Evolutionary conservation across 805 yeast genomes (phyloP).

Genomic region (Saccharomycopsis selenospora): DNA sequence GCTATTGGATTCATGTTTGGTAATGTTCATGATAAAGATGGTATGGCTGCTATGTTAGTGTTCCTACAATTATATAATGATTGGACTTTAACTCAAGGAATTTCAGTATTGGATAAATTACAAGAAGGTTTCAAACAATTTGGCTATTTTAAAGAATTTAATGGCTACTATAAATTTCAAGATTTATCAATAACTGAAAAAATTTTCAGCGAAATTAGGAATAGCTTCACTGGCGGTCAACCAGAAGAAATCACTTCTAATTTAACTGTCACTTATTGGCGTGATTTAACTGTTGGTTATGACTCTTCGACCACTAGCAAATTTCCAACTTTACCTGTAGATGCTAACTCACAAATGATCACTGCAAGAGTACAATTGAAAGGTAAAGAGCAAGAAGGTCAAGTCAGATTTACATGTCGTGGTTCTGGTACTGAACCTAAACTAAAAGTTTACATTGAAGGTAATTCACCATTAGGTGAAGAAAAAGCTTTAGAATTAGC

Average conservation of each 20-base stretch:
- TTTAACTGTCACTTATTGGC: slow-evolving; percentile 55
- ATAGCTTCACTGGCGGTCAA: slow-evolving; percentile 26
- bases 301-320: slow-evolving; percentile 60
- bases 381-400: slow-evolving; percentile 25
- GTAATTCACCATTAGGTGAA: slow-evolving; percentile 40
- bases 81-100: slow-evolving; percentile 4
- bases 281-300: slow-evolving; percentile 79
- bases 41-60: slow-evolving; percentile 70
- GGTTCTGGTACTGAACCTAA: slow-evolving; percentile 98
- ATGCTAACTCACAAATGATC: slow-evolving; percentile 77
- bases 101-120: slow-evolving; percentile 39
- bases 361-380: slow-evolving; percentile 43
- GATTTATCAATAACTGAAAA: slow-evolving; percentile 42
- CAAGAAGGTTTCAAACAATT: slow-evolving; percentile 52
- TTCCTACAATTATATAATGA: slow-evolving; percentile 56
- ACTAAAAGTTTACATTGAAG: slow-evolving; percentile 85
- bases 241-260: slow-evolving; percentile 49
- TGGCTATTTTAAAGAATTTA: slow-evolving; percentile 79
- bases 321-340: slow-evolving; percentile 62
- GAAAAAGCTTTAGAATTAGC: slow-evolving; percentile 46
- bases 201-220: slow-evolving; percentile 52
- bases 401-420: slow-evolving; percentile 72
- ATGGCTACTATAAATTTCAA: slow-evolving; percentile 73
- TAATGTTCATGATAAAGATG: slow-evolving; percentile 86
- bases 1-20: slow-evolving; percentile 93